These are phyloP conservation scores for Leccinellum rugosiceps DNA, from an alignment of 768 basidiomycete genomes.

Conservation along the genomic window DNA sequence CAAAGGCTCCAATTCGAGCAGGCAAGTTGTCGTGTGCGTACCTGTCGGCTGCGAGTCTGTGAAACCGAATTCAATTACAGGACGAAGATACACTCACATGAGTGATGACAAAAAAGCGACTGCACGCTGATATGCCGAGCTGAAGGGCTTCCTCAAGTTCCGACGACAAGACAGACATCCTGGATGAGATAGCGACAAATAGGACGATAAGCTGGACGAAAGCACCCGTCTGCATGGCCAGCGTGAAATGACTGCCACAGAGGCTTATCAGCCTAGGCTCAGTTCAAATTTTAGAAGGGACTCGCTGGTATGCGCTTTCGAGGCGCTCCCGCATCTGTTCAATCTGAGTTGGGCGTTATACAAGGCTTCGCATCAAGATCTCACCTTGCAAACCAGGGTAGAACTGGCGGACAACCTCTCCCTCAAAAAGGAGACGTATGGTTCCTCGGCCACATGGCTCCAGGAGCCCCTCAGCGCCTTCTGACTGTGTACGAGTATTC, in stretches of 20 bases:
- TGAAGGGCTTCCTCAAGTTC: slow-evolving; percentile 43
- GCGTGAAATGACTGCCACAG: slow-evolving; percentile 49
- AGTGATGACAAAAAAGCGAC: slow-evolving; percentile 27
- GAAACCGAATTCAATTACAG: neutral
- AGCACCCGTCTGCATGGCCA: slow-evolving; percentile 68
- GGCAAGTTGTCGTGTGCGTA: neutral
- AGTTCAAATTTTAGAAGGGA: neutral
- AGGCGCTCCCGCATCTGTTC: slow-evolving; percentile 46
- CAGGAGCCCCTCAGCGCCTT: slow-evolving; percentile 59
- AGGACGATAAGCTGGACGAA: slow-evolving; percentile 68
- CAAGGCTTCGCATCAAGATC: neutral
- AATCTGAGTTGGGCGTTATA: slow-evolving; percentile 1
- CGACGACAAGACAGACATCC: slow-evolving; percentile 44
- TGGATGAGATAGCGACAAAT: slow-evolving; percentile 58
- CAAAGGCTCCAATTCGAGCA: neutral
- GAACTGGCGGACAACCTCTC: slow-evolving; percentile 36
- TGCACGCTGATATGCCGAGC: slow-evolving; percentile 25
- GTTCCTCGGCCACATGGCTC: slow-evolving; percentile 52
- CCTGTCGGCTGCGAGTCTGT: slow-evolving; percentile 18
- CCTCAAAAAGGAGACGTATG: slow-evolving; percentile 32
- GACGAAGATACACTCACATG: slow-evolving; percentile 27
- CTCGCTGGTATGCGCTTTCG: slow-evolving; percentile 54
- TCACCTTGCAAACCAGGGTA: slow-evolving; percentile 47
- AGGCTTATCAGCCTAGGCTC: neutral
- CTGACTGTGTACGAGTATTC: slow-evolving; percentile 34